phyloP scores from a whole-genome alignment of 2,329 filamentous ascomycete species.

The Aspergillus sp. region DNA sequence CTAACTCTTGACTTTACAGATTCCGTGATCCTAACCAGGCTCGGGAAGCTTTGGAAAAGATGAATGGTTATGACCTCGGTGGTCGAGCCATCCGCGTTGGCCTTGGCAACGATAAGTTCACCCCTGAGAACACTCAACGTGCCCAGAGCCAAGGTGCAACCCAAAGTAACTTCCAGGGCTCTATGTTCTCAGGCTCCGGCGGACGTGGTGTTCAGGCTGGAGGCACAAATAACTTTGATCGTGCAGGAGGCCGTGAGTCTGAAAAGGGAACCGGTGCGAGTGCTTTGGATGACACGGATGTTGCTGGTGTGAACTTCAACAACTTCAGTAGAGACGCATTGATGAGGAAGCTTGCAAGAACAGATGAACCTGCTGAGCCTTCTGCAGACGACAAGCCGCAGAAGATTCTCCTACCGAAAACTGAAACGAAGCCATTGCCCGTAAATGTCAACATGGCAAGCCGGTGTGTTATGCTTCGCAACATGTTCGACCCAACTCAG shows the following conservation, averaged over 20 bases:
- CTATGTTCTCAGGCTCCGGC: conserved; percentile 85
- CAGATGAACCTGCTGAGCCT: conserved; percentile 71
- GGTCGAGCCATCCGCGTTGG: conserved; percentile 97
- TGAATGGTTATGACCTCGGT: conserved; percentile 98
- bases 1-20: conserved; percentile 46
- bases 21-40: conserved; percentile 89
- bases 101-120: conserved; percentile 99
- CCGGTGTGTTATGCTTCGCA: conserved; percentile 88
- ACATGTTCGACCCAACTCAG: conserved; percentile 92
- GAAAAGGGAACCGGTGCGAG: conserved; percentile 88
- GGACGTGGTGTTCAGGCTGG: conserved; percentile 82
- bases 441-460: conserved; percentile 90
- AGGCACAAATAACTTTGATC: conserved; percentile 76
- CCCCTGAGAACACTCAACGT: conserved; percentile 90
- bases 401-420: conserved; percentile 74
- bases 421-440: conserved; percentile 73
- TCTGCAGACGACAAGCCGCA: conserved; percentile 65
- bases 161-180: conserved; percentile 76
- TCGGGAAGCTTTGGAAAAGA: conserved; percentile 93
- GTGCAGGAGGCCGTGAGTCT: conserved; percentile 81
- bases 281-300: conserved; percentile 95
- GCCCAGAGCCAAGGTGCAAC: conserved; percentile 74
- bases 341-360: conserved; percentile 97
- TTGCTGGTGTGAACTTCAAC: conserved; percentile 98
- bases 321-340: conserved; percentile 98